These are phyloP conservation scores for Peribolospora baueri DNA, from an alignment of 768 basidiomycete species.

Conservation along the genomic window DNA sequence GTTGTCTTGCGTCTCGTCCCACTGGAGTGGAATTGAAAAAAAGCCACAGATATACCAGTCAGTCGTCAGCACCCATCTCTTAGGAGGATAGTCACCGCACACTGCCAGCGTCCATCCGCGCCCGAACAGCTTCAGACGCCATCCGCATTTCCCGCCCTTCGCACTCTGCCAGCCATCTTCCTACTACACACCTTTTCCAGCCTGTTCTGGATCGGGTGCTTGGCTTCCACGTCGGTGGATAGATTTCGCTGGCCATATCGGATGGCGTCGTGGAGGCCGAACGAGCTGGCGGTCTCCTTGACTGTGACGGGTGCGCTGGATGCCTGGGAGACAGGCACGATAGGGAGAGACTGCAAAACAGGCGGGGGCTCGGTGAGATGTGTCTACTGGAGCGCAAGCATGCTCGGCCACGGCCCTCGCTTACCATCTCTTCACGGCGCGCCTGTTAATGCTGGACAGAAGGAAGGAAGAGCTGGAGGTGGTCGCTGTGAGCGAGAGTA, in stretches of 20 bases:
- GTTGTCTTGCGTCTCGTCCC: slow-evolving; percentile 81
- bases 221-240: slow-evolving; percentile 43
- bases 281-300: too few relatives aligned
- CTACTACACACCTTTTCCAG: slow-evolving; percentile 42
- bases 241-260: slow-evolving; percentile 61
- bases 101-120: neutral
- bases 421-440: too few relatives aligned
- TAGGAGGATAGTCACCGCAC: neutral
- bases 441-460: too few relatives aligned
- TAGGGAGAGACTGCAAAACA: too few relatives aligned
- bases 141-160: neutral
- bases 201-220: slow-evolving; percentile 38
- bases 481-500: too few relatives aligned
- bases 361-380: too few relatives aligned
- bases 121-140: neutral
- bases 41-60: neutral
- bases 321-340: too few relatives aligned
- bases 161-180: neutral
- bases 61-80: neutral
- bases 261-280: slow-evolving; percentile 67
- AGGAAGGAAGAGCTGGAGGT: too few relatives aligned
- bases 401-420: too few relatives aligned
- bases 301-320: too few relatives aligned
- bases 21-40: slow-evolving; percentile 27
- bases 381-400: too few relatives aligned